These are phyloP conservation scores for Rhodomyrtus tomentosa DNA, from an alignment of 345 rosid genomes.

Conservation along the genomic window DNA sequence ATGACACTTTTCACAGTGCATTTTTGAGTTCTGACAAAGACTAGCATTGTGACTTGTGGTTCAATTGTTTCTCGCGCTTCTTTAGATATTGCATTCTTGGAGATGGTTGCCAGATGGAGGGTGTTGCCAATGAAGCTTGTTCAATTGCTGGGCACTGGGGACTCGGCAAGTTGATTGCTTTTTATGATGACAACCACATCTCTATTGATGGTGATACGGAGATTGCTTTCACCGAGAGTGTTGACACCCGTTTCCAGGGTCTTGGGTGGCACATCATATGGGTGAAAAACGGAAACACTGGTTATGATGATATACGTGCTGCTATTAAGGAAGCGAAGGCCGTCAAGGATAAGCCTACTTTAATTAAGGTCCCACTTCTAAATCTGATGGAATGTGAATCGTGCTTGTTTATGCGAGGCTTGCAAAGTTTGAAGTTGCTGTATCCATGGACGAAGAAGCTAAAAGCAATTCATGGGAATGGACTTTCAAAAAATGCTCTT, in stretches of 20 bases:
- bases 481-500: neutral
- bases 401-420: neutral
- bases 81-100: slow-evolving; percentile 70
- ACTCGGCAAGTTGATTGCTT: slow-evolving; percentile 95
- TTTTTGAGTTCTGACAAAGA: neutral
- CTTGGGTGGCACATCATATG: slow-evolving; percentile 99
- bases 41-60: neutral
- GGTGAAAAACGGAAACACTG: slow-evolving; percentile 99
- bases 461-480: neutral
- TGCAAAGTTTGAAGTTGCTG: neutral
- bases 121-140: slow-evolving; percentile 81
- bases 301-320: slow-evolving; percentile 95
- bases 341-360: slow-evolving; percentile 83
- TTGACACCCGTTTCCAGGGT: slow-evolving; percentile 76
- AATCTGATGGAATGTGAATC: neutral
- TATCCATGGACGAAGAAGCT: neutral
- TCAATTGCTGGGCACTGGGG: slow-evolving; percentile 99
- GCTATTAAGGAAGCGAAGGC: slow-evolving; percentile 98
- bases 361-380: slow-evolving; percentile 39
- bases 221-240: slow-evolving; percentile 92
- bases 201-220: slow-evolving; percentile 98
- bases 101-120: slow-evolving; percentile 99
- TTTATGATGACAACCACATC: slow-evolving; percentile 98
- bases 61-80: neutral
- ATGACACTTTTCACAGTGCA: neutral